Base-by-base conservation (phyloP, 164 flowering plant genomes). In the Annona cherimola region DNA sequence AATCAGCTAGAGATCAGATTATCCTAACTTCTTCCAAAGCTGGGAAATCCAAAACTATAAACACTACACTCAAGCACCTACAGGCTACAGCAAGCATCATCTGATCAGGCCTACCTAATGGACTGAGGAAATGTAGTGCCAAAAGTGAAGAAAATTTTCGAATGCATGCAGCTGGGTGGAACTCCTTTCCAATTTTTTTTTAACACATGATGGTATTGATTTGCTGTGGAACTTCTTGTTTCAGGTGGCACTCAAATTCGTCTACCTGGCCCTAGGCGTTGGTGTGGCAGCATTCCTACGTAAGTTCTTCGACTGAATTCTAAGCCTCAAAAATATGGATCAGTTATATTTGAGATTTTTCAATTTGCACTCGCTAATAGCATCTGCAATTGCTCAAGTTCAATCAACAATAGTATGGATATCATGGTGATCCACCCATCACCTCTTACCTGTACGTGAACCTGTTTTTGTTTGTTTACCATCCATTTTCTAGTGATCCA, bases 181-280 rank as follows among this genome's bases (percentile, higher is more conserved):
- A 26, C 35, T 26, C 35, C 35, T 26, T 26, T 26, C 35, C 35
- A 26, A 26, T 26, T 26, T 26, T 26, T 26, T 1, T 26, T 26
- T 26, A 26, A 26, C 35, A 26, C 35, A 26, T 50, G 14, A 5
- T 8, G 9, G 57, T 7, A 9, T 50, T 50, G 57, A 50, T 50
- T 50, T 64, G 11, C 12, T 43, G 43, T 64, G 43, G 45, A 18
- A 14, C 44, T 40, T 60, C 19, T 35, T 42, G 61, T 59, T 57
- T 66, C 75, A 73, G 75, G 75, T 57, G 44, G 45, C 70, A 19
- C 26, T 73, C 5, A 73, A 57, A 42, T 73, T 66, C 26, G 70
- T 73, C 11, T 73, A 66, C 42, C 59, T 73, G 75, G 75, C 75
- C 5, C 20, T 57, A 0, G 57, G 70, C 7, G 42, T 70, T 7